Percentiles rank a stretch among this genome's conserved stretches.
Conservation (phyloP, 2,329 filamentous ascomycete genomes). For the Fonsecaea erecta region DNA sequence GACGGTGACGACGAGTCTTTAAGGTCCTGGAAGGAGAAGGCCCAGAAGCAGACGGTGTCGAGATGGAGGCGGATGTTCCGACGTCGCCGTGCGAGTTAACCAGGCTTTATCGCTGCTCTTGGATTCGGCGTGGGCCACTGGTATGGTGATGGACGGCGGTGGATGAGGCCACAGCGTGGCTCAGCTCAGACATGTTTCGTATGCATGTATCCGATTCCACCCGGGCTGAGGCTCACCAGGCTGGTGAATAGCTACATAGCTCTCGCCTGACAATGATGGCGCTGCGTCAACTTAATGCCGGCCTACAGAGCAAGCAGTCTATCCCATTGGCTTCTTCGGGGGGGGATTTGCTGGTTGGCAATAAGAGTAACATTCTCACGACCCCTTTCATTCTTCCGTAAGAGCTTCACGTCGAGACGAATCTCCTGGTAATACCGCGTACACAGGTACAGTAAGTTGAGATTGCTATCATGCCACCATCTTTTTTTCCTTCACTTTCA, state of each 20-base stretch:
- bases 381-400: not conserved
- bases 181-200: not conserved
- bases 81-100: constrained; percentile 1
- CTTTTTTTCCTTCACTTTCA: not conserved
- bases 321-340: not conserved
- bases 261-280: not conserved
- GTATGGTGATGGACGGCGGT: not conserved
- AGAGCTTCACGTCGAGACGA: not conserved
- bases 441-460: too few species aligned
- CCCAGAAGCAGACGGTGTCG: constrained; percentile 10
- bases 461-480: not conserved
- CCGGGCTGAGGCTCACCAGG: not conserved
- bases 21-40: constrained; percentile 8
- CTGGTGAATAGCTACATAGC: not conserved
- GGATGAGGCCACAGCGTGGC: not conserved
- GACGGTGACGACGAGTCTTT: constrained; percentile 11
- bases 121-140: not conserved
- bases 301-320: not conserved
- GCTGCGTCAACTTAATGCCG: not conserved
- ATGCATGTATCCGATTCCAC: not conserved
- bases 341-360: too few species aligned
- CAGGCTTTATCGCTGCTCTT: not conserved
- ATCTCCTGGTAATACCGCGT: not conserved
- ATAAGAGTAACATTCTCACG: not conserved
- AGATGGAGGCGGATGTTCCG: constrained; percentile 15